Evolutionary conservation across 352 stramenopile genomes (phyloP).

Genomic region (Phytopythium kandeliae): DNA sequence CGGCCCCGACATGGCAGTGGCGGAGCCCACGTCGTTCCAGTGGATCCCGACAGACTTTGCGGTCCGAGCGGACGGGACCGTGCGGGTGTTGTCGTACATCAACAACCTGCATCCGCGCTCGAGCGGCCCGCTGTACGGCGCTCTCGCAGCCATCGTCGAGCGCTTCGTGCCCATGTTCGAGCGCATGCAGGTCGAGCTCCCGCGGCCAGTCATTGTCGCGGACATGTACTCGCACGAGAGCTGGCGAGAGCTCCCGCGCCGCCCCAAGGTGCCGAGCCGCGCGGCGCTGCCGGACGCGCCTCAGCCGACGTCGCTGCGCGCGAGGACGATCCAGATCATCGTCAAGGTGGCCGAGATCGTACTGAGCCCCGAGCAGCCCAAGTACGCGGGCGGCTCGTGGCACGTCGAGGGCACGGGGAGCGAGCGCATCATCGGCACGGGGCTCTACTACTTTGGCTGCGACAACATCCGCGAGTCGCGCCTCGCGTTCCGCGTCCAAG

Average conservation of each 20-base stretch:
- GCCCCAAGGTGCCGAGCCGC: slow-evolving; percentile 9
- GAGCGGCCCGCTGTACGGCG: slow-evolving; percentile 21
- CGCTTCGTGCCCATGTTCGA: slow-evolving; percentile 40
- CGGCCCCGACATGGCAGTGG: slow-evolving; percentile 3
- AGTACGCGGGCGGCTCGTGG: slow-evolving; percentile 35
- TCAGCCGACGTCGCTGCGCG: slow-evolving; percentile 9
- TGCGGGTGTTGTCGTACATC: slow-evolving; percentile 36
- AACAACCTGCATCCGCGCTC: slow-evolving; percentile 41
- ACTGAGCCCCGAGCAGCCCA: slow-evolving; percentile 30
- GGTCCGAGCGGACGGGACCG: slow-evolving; percentile 11
- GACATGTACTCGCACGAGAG: slow-evolving; percentile 12
- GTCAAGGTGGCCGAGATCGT: slow-evolving; percentile 48
- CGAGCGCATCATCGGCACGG: slow-evolving; percentile 41
- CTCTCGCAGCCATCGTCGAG: slow-evolving; percentile 22
- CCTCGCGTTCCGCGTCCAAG: slow-evolving; percentile 25
- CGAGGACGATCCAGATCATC: slow-evolving; percentile 30
- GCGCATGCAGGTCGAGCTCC: slow-evolving; percentile 6
- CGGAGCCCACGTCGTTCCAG: slow-evolving; percentile 18
- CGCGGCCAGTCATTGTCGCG: neutral
- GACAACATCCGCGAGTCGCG: slow-evolving; percentile 42
- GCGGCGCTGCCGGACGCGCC: neutral
- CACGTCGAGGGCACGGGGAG: slow-evolving; percentile 39
- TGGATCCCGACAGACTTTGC: slow-evolving; percentile 37
- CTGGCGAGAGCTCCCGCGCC: slow-evolving; percentile 7
- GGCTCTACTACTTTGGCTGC: slow-evolving; percentile 43